phyloP scores from a whole-genome alignment of 139 green algal species.

The Coelastrella sp. region DNA sequence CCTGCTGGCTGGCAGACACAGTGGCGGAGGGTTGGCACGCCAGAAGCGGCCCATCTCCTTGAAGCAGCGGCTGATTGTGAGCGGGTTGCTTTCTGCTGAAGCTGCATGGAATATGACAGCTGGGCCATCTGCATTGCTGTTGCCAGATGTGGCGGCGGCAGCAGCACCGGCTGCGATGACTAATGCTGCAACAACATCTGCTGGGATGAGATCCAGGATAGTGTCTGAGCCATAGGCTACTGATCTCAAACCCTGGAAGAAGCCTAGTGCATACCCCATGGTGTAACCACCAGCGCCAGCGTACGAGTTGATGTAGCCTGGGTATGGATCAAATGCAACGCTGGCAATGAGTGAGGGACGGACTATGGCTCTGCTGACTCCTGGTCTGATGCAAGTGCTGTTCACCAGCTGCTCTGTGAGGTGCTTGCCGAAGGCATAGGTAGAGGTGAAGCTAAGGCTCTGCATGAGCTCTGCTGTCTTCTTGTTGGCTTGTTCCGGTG shows the following conservation, averaged over 20 bases:
- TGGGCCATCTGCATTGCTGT: not conserved
- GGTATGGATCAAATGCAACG: conserved; percentile 29
- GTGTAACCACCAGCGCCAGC: conserved; percentile 35
- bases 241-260: conserved; percentile 38
- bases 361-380: conserved; percentile 41
- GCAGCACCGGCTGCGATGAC: conserved; percentile 32
- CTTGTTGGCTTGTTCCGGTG: conserved; percentile 19
- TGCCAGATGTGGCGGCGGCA: conserved; percentile 38
- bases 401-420: conserved; percentile 55
- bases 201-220: conserved; percentile 41
- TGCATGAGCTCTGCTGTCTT: conserved; percentile 19
- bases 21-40: conserved; percentile 20
- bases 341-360: conserved; percentile 49
- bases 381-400: conserved; percentile 19
- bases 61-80: conserved; percentile 1
- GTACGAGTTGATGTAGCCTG: conserved; percentile 38
- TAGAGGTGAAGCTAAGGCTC: conserved; percentile 21
- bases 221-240: conserved; percentile 33
- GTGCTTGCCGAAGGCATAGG: conserved; percentile 57
- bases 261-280: conserved; percentile 43
- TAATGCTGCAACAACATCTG: conserved; percentile 13
- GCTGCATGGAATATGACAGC: conserved; percentile 40
- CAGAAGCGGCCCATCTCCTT: conserved; percentile 5
- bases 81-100: not conserved
- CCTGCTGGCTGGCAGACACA: conserved; percentile 28